Conservation (phyloP, 306 rosid genomes). For the Hylodesmum podocarpum region DNA sequence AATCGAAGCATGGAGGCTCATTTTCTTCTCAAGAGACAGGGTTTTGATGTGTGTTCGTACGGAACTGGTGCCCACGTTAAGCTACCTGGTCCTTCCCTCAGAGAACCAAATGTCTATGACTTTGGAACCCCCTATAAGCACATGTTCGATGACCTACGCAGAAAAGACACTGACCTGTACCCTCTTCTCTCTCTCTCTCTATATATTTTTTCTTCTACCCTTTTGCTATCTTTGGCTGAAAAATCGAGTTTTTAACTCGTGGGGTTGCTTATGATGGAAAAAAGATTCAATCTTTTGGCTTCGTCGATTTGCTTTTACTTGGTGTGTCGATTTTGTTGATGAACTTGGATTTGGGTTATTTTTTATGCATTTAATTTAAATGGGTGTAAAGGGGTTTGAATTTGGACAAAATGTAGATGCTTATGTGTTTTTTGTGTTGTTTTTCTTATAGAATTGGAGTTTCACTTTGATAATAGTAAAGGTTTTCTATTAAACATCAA, state of each 20-base stretch:
- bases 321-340: neutral
- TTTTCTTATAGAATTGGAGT: too few species aligned
- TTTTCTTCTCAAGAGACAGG: conserved; percentile 72
- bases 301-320: neutral
- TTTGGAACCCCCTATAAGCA: conserved; percentile 93
- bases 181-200: conserved; percentile 24
- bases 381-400: neutral
- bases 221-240: neutral
- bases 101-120: conserved; percentile 95
- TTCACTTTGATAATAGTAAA: too few species aligned
- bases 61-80: conserved; percentile 94
- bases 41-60: conserved; percentile 83
- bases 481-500: too few species aligned
- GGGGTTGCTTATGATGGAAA: neutral
- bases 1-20: conserved; percentile 99
- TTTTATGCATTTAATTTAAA: neutral
- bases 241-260: neutral
- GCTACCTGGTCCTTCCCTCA: conserved; percentile 96
- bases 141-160: conserved; percentile 83
- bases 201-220: neutral
- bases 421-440: too few species aligned
- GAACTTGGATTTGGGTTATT: neutral
- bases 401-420: too few species aligned
- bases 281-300: neutral
- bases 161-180: conserved; percentile 94